Evolutionary conservation across 208 protist species (phyloP).

Genomic region (Leptomonas pyrrhocoris): DNA sequence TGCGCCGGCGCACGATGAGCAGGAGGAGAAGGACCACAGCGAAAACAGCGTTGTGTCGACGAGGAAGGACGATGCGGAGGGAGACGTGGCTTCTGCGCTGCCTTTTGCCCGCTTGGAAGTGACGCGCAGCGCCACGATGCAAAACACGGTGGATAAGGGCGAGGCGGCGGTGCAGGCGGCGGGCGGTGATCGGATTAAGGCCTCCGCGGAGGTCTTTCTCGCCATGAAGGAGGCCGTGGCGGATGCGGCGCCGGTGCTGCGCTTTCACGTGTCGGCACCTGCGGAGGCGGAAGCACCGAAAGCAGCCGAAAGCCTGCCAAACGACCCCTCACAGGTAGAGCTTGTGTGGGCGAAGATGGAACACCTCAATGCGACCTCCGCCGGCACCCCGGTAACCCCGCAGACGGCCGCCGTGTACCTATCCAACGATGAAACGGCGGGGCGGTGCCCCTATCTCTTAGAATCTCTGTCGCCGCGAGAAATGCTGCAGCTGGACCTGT

Average conservation of each 20-base stretch:
- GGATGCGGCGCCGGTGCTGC: background rate
- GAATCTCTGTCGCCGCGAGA: constrained; percentile 64
- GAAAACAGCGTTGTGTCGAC: background rate
- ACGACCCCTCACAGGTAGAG: background rate
- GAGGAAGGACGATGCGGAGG: background rate
- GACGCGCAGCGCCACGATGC: constrained; percentile 6
- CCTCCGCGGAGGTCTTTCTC: constrained; percentile 3
- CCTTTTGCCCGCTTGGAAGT: constrained; percentile 7
- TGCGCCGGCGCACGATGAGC: background rate
- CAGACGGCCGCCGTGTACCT: background rate
- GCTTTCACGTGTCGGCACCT: constrained; percentile 20
- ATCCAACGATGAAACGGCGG: constrained; percentile 7
- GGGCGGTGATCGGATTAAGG: constrained; percentile 16
- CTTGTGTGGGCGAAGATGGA: constrained; percentile 71
- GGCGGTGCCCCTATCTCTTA: constrained; percentile 31
- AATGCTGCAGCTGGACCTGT: constrained; percentile 46
- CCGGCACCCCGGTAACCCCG: background rate
- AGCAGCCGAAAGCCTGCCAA: background rate
- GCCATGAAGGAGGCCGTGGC: constrained; percentile 24
- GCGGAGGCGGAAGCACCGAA: background rate
- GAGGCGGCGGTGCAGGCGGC: constrained; percentile 16
- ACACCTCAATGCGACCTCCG: constrained; percentile 52
- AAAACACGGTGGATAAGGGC: constrained; percentile 2
- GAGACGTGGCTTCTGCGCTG: background rate
- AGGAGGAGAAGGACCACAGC: background rate